Percentiles rank a stretch among this genome's conserved stretches.
Conservation (phyloP, 2,329 filamentous ascomycete genomes). For the Cladosporium oxysporum region DNA sequence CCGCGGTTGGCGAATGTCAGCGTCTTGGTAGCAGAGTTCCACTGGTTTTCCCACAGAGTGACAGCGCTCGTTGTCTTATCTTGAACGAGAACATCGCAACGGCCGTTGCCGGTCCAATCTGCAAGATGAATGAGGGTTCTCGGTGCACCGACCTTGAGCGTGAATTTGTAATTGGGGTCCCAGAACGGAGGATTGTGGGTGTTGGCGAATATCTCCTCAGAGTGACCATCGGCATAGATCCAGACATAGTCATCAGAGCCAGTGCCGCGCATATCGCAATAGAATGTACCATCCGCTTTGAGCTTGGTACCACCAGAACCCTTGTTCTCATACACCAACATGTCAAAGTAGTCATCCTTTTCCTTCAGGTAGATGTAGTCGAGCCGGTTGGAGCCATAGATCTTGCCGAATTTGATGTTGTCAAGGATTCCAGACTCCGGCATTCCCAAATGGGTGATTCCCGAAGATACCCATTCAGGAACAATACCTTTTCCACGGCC, state of each 20-base stretch:
- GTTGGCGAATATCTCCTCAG: background rate
- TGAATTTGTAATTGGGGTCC: conserved; percentile 2
- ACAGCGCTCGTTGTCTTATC: conserved; percentile 5
- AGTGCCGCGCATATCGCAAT: conserved; percentile 11
- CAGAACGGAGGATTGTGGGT: conserved; percentile 6
- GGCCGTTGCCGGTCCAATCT: conserved; percentile 11
- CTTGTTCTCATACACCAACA: conserved; percentile 9
- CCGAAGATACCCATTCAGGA: background rate
- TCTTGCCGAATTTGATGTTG: conserved; percentile 3
- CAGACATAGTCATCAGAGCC: conserved; percentile 17
- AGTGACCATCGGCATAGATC: conserved; percentile 6
- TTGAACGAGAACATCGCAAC: conserved; percentile 11
- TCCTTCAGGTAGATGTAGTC: background rate
- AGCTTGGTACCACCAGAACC: conserved; percentile 6
- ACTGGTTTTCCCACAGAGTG: background rate
- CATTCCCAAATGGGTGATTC: too few species aligned
- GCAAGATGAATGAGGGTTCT: conserved; percentile 4
- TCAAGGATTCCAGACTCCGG: too few species aligned
- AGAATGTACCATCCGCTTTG: conserved; percentile 12
- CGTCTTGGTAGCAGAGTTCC: too few species aligned
- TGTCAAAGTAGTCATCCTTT: background rate
- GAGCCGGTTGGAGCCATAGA: background rate
- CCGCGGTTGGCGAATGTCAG: too few species aligned
- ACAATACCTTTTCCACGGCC: background rate
- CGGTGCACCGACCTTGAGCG: background rate